Percentiles rank a stretch among this genome's conserved stretches.
Conservation (phyloP, 139 green algal species). For the Picochlorum sp. region DNA sequence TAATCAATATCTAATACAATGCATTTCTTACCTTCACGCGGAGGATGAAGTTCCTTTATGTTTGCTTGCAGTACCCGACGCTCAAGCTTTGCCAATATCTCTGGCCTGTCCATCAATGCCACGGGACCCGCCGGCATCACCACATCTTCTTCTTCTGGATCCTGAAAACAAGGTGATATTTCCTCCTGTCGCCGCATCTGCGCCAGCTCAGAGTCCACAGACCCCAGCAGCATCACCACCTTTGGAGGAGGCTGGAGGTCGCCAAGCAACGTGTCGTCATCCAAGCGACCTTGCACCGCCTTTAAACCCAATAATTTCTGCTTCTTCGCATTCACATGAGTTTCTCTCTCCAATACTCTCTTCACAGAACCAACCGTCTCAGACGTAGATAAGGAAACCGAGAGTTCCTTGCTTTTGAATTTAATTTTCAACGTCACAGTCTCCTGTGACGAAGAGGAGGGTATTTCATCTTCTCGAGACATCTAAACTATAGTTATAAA, state of each 20-base stretch:
- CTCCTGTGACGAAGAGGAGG: too few species aligned
- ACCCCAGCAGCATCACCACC: conserved; percentile 79
- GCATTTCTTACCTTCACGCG: conserved; percentile 78
- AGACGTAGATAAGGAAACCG: neutral
- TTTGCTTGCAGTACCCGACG: conserved; percentile 11
- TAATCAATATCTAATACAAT: conserved; percentile 96
- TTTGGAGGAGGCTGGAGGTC: conserved; percentile 57
- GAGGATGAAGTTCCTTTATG: conserved; percentile 47
- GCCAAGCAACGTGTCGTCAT: conserved; percentile 32
- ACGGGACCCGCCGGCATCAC: conserved; percentile 37
- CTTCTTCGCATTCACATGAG: conserved; percentile 44
- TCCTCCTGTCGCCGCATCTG: conserved; percentile 33
- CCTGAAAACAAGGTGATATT: conserved; percentile 66
- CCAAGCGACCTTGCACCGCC: conserved; percentile 39
- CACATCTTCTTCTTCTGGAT: conserved; percentile 62
- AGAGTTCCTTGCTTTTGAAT: conserved; percentile 10
- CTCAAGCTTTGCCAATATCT: conserved; percentile 61
- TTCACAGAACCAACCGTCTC: conserved; percentile 55
- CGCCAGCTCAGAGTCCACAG: conserved; percentile 50
- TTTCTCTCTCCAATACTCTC: conserved; percentile 45
- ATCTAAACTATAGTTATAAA: too few species aligned
- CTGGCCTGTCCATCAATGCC: conserved; percentile 19
- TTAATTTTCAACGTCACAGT: too few species aligned
- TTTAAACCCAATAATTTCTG: conserved; percentile 81
- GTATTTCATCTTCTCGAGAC: too few species aligned